phyloP scores from a whole-genome alignment of 2,329 filamentous ascomycete species.

The Fusarium sp. region DNA sequence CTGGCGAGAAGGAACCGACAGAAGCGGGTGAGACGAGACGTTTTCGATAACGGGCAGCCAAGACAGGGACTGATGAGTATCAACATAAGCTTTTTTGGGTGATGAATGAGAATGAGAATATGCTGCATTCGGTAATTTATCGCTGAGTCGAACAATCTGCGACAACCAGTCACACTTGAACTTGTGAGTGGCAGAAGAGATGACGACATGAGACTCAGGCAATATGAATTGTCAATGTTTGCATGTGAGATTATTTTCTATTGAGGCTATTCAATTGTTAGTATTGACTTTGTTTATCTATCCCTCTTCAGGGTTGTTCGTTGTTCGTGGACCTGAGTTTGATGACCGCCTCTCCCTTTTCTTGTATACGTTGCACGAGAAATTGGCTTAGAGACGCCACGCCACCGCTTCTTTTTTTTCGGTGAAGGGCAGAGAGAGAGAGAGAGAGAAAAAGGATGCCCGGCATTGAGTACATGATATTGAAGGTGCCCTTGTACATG shows the following conservation, averaged over 20 bases:
- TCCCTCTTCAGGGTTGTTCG: not conserved
- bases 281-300: not conserved
- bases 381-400: not conserved
- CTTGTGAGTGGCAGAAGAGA: not conserved
- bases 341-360: not conserved
- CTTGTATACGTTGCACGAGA: not conserved
- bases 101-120: not conserved
- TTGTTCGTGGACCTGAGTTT: not conserved
- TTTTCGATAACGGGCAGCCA: slow-evolving; percentile 28
- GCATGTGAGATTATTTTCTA: not conserved
- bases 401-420: not conserved
- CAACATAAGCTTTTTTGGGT: not conserved
- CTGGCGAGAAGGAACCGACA: slow-evolving; percentile 11
- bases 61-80: not conserved
- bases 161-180: slow-evolving; percentile 27
- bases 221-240: not conserved
- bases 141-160: slow-evolving; percentile 22
- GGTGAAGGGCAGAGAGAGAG: too few species aligned
- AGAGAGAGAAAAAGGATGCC: not conserved
- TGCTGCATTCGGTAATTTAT: slow-evolving; percentile 31
- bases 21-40: slow-evolving; percentile 30
- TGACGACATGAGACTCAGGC: not conserved
- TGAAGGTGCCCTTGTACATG: slow-evolving; percentile 19
- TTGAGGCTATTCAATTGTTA: not conserved
- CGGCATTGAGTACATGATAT: slow-evolving; percentile 26